phyloP scores from a whole-genome alignment of 139 green algal species.

The Monoraphidium neglectum region DNA sequence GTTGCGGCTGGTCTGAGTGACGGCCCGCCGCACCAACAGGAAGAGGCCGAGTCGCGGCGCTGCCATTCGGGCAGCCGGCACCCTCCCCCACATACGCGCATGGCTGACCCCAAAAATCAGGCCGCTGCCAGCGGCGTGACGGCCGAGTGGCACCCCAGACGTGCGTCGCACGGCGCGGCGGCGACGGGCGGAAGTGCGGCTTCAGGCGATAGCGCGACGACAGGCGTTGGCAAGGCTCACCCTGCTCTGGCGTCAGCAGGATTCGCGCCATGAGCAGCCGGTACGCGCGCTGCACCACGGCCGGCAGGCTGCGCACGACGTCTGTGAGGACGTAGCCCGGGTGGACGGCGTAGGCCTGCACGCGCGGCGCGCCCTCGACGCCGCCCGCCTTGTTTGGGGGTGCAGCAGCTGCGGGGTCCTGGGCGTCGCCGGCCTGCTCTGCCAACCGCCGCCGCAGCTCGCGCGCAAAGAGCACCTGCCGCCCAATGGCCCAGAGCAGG shows the following conservation, averaged over 20 bases:
- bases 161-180: background rate
- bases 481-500: background rate
- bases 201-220: background rate
- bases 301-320: conserved; percentile 74
- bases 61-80: background rate
- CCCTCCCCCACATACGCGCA: too few relatives aligned
- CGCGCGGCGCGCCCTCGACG: background rate
- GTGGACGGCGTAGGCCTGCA: conserved; percentile 62
- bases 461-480: conserved; percentile 64
- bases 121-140: too few relatives aligned
- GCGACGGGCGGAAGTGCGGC: background rate
- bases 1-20: background rate
- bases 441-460: conserved; percentile 49
- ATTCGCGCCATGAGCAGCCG: conserved; percentile 57
- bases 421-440: background rate
- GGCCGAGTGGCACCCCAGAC: too few relatives aligned
- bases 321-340: conserved; percentile 83
- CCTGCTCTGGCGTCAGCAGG: conserved; percentile 72
- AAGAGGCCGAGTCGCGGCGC: background rate
- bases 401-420: background rate
- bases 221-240: conserved; percentile 25
- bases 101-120: too few relatives aligned
- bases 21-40: background rate
- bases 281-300: conserved; percentile 57
- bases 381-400: background rate